A percentile compares a stretch with the other conserved stretches of the same genome.
Conservation (phyloP, 2,329 filamentous ascomycete genomes). For the Peltaster fructicola region DNA sequence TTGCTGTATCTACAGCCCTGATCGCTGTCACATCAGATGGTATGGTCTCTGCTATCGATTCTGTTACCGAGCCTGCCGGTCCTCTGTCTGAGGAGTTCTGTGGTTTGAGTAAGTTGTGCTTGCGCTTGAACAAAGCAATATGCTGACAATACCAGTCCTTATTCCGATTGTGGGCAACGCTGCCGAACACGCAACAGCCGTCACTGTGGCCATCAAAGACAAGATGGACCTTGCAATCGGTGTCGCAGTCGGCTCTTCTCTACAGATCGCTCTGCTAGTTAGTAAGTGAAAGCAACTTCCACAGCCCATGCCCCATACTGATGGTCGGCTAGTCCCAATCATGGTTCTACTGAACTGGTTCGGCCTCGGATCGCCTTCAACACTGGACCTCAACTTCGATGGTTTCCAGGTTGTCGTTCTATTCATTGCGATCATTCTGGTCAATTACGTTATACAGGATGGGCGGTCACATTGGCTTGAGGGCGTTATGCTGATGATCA, state of each 20-base stretch:
- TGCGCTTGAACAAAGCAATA: no score
- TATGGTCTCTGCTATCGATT: conserved; percentile 43
- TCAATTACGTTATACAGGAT: conserved; percentile 17
- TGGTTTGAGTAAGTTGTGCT: no score
- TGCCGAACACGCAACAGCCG: conserved; percentile 47
- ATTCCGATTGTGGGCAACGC: conserved; percentile 50
- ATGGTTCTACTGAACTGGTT: conserved; percentile 45
- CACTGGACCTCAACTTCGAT: conserved; percentile 68
- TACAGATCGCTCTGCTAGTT: conserved; percentile 48
- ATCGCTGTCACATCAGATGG: conserved; percentile 62
- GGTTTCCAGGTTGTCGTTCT: conserved; percentile 63
- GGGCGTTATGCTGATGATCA: conserved; percentile 40
- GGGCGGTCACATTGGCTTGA: conserved; percentile 36
- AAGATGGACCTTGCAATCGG: conserved; percentile 53
- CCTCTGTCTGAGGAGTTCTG: conserved; percentile 42
- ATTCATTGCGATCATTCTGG: conserved; percentile 28
- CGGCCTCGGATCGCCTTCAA: conserved; percentile 27
- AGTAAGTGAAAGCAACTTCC: no score
- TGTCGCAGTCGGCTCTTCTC: conserved; percentile 46
- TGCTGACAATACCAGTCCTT: no score
- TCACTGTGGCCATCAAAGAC: conserved; percentile 43
- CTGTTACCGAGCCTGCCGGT: conserved; percentile 29
- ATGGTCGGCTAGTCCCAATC: no score
- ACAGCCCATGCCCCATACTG: no score
- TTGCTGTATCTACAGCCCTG: conserved; percentile 55